Evolutionary conservation across 2,329 filamentous ascomycete species (phyloP), one percentile per base, ranked within the genome.

Genomic region (Fusarium tanahbumbuense): DNA sequence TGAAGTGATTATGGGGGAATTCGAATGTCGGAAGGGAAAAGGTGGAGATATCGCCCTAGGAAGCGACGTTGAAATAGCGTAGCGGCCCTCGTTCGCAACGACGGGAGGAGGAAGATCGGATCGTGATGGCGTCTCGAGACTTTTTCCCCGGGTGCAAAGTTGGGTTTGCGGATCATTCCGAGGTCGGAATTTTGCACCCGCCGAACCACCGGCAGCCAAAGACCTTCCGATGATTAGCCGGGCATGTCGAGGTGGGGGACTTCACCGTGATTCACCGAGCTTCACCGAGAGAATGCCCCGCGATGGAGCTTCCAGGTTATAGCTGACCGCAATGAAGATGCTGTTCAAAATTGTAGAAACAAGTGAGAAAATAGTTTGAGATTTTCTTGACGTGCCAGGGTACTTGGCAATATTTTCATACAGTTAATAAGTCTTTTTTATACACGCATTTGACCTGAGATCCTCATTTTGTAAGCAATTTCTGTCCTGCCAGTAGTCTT

Each of bases 131-230:
- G 56, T 74, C 64, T 54, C 45, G 66, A 60, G 64, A 55, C 73
- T 77, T 78, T 78, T 76, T 75, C 74, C 59, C 68, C 44, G 22
- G 60, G 42, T 47, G 61, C 69, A 64, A 63, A 70, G 53, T 72
- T 52, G 70, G 54, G 42, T 47, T 49, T 22, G 57, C 70, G 64
- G 70, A 68, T 70, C 68, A 76, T 77, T 72, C 72, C 73, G 75
- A 74, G 65, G 70, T 74, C 72, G 72, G 73, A 77, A 76, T 74
- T 76, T 76, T 73, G 60, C 71, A 66, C 73, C 70, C 68, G 44
- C 72, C 74, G 74, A 76, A 68, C 61, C 71, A 70, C 66, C 67
- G 56, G 54, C 55, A 32, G 59, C 34, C 20, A 9, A 5, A 8
- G n/a, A 3, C 1, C 68, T 64, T 58, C 78, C 78, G 78, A 40